A percentile compares a stretch with the other conserved stretches of the same genome.
Conservation (phyloP, 2,329 filamentous ascomycete genomes). For the Aspergillus terreus region DNA sequence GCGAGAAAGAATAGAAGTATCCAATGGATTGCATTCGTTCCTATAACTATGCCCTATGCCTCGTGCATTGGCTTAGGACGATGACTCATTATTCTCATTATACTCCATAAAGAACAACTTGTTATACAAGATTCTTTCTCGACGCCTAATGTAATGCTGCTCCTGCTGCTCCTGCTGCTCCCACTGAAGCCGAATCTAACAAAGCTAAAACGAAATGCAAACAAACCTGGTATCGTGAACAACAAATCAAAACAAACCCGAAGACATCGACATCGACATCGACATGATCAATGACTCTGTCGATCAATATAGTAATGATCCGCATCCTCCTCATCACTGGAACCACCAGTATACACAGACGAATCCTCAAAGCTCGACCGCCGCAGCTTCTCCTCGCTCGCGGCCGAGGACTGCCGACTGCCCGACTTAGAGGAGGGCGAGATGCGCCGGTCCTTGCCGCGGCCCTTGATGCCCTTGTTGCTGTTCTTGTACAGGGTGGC, state of each 20-base stretch:
- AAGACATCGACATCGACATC: not conserved
- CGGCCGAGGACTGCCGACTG: slow-evolving; percentile 18
- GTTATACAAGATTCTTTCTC: too few relatives aligned
- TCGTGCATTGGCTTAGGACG: too few relatives aligned
- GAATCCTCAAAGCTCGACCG: slow-evolving; percentile 26
- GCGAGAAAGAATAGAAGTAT: not conserved
- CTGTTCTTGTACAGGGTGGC: slow-evolving; percentile 89
- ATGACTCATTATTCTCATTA: too few relatives aligned
- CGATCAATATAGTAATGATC: slow-evolving; percentile 26
- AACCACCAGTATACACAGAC: slow-evolving; percentile 28
- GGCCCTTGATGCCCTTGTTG: slow-evolving; percentile 97
- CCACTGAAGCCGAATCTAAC: too few relatives aligned
- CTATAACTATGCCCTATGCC: too few relatives aligned
- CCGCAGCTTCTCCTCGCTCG: slow-evolving; percentile 23
- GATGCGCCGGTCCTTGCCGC: slow-evolving; percentile 70
- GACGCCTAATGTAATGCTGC: too few relatives aligned
- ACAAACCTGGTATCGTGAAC: slow-evolving; percentile 17
- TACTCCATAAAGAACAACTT: too few relatives aligned
- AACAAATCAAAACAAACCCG: slow-evolving; percentile 1
- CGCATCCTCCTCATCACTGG: slow-evolving; percentile 30
- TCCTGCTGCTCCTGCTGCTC: too few relatives aligned
- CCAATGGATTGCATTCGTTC: not conserved
- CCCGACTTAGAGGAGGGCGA: slow-evolving; percentile 27
- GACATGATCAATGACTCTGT: slow-evolving; percentile 16
- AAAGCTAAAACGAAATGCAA: not conserved